Conservation (phyloP, 129 eudicot genomes). For the Pulicaria dysenterica region DNA sequence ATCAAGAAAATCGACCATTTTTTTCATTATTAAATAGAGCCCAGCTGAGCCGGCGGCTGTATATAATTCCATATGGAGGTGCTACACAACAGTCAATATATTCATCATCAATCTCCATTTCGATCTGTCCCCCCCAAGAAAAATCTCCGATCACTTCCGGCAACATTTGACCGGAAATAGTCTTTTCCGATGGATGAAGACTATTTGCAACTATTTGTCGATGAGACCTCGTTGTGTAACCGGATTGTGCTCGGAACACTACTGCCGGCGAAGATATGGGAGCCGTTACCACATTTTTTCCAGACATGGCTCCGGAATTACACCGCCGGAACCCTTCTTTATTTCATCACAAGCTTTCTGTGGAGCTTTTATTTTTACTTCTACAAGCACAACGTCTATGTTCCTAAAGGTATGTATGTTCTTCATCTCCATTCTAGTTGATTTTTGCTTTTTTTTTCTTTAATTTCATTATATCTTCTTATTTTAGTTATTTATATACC, state of each 20-base stretch:
- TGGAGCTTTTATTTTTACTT: conserved; percentile 84
- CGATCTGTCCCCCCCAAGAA: too few species aligned
- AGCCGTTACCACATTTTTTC: conserved; percentile 58
- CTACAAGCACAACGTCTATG: conserved; percentile 62
- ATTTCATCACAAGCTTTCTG: conserved; percentile 62
- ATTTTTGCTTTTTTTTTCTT: not conserved
- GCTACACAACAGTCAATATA: not conserved
- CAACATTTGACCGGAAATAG: conserved; percentile 8
- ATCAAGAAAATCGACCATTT: too few species aligned
- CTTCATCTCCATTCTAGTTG: not conserved
- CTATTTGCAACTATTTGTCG: conserved; percentile 51
- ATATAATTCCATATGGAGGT: not conserved
- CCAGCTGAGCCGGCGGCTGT: too few species aligned
- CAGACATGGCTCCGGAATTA: conserved; percentile 90
- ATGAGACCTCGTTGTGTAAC: conserved; percentile 66
- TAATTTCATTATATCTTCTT: not conserved
- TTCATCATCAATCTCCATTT: not conserved
- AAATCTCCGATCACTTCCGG: not conserved
- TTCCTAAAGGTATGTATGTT: conserved; percentile 71
- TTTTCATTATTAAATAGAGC: too few species aligned
- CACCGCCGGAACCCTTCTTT: conserved; percentile 64
- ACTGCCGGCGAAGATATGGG: conserved; percentile 63
- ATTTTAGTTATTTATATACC: too few species aligned
- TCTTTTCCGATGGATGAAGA: conserved; percentile 33
- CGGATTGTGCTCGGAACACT: conserved; percentile 57